Conservation (phyloP, 257 asterid genomes). For the Jasminum sambac region DNA sequence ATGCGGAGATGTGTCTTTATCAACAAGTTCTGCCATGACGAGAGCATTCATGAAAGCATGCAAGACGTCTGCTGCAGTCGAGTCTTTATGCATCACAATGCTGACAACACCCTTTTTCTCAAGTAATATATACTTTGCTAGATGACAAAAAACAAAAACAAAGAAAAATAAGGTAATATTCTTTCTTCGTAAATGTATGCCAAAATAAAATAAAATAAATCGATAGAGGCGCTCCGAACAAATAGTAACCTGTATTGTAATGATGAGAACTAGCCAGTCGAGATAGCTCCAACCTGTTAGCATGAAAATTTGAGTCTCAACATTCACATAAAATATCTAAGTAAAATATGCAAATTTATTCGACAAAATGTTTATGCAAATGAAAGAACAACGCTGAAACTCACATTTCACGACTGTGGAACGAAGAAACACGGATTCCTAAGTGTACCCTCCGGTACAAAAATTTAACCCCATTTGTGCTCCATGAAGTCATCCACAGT, state of each 20-base stretch:
- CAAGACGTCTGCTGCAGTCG: constrained; percentile 66
- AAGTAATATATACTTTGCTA: constrained; percentile 67
- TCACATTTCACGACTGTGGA: constrained; percentile 62
- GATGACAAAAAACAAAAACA: constrained; percentile 23
- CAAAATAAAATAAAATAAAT: background rate
- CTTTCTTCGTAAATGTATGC: constrained; percentile 14
- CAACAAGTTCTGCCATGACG: constrained; percentile 53
- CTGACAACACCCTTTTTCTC: constrained; percentile 43
- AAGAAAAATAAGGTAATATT: constrained; percentile 22
- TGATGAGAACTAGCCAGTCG: constrained; percentile 53
- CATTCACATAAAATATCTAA: background rate
- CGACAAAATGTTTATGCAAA: background rate
- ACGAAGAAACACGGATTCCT: constrained; percentile 74
- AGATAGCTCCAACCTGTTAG: constrained; percentile 62
- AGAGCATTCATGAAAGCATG: constrained; percentile 80
- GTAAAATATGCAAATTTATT: constrained; percentile 5
- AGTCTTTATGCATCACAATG: constrained; percentile 72
- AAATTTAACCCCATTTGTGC: constrained; percentile 36
- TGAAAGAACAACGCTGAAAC: constrained; percentile 35
- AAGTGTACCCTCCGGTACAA: constrained; percentile 52
- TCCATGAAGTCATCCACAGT: constrained; percentile 66
- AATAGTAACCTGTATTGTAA: constrained; percentile 64
- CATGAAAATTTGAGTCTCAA: constrained; percentile 19
- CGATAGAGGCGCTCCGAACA: background rate
- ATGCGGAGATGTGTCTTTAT: constrained; percentile 42